Evolutionary conservation across 305 asterid genomes (phyloP), one percentile per base, ranked within the genome.

Genomic region (Plantago lanceolata): DNA sequence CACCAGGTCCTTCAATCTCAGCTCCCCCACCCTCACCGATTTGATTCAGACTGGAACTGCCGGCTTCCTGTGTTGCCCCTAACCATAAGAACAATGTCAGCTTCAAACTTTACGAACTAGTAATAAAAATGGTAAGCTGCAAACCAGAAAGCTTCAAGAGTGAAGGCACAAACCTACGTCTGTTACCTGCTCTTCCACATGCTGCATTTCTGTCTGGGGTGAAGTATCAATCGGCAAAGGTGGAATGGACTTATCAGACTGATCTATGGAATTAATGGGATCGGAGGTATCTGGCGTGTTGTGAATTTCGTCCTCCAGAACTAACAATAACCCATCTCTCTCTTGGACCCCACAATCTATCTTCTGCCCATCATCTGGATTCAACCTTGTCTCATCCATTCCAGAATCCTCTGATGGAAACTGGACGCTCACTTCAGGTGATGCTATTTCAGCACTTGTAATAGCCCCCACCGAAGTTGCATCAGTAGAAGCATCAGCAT

Each of bases 131-230:
- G 59, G 28, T 44, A 63, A 68, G 47, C 64, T 59, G 54, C 53
- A 59, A 67, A 70, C 63, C 63, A 65, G 40, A 68, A 49, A 78
- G 83, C 48, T 75, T 78, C 81, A 69, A 83, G 89, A 82, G 96
- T 78, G 75, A 83, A 79, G 95, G 93, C 83, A 94, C 97, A 94
- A 84, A 94, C 97, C 97, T 90, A 88, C 85, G 80, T 82, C 96
- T 85, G 93, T 79, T 94, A 90, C 96, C 96, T 88, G 97, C 87
- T 80, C 93, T 78, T 74, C 82, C 78, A 70, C 74, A 66, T 63
- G 79, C 65, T 56, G 75, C 64, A 68, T 67, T 64, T 74, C 82
- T 56, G 55, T 57, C 61, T 76, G 74, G 50, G 83, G 54, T 43
- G 80, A 61, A 53, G 59, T 28, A 49, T 81, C 85, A 76, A 67